Base-by-base conservation (phyloP, 441 rosid species). In the Gossypium trilobum region DNA sequence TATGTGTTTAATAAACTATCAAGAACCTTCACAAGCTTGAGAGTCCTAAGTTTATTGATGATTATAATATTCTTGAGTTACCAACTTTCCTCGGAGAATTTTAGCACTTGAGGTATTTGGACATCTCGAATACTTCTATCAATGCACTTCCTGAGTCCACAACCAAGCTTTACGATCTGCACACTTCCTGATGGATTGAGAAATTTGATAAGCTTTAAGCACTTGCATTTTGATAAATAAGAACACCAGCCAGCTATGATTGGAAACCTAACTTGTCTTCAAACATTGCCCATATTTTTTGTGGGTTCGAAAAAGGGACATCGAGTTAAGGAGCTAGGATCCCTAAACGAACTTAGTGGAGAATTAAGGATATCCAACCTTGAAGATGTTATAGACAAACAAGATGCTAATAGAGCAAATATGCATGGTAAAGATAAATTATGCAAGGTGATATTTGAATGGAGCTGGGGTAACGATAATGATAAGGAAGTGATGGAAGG, bases 201-300 rank as follows among this genome's bases (percentile, higher is more conserved):
- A 10, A 63, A 82, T 14, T 36, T 80, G 17, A 19, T 78, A 2
- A 78, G 71, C 61, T 65, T 82, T 29, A 80, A 59, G 73, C 57
- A 65, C 29, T 58, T 73, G 29, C 46, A 60, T 33, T 70, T 81
- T 29, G 71, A 74, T 52, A 23, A n/a, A n/a, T 29, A 2, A 9
- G 9, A 1, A 13, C 23, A 4, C 4, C 52, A 20, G 5, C 70
- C 16, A 2, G 5, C 3, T 36, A 8, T 11, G 4, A 5, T 72
- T 6, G 9, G 8, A n/a, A 5, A 10, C 4, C 46, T 77, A 9
- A 55, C 63, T 5, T 19, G 2, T 10, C 39, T 78, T 13, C 79
- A 75, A 23, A 50, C 19, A 0, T 76, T 81, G 22, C 72, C 78
- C 11, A 8, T 56, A 71, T 81, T 55, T 31, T 31, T 27, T 23